phyloP scores from a whole-genome alignment of 202 grass and related monocot species.

The Setaria viridis region DNA sequence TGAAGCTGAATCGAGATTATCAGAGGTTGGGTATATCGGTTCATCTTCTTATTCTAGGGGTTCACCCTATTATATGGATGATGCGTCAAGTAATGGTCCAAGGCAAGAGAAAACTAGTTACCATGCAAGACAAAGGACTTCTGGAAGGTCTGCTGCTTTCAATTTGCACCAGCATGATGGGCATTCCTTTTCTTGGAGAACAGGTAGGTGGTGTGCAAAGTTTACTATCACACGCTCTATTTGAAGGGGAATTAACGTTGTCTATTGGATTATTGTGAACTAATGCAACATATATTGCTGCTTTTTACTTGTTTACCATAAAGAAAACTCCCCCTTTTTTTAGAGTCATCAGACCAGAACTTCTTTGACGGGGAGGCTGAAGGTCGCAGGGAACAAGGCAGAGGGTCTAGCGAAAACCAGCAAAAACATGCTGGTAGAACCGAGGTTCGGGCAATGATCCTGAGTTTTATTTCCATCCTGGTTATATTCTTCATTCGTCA shows the following conservation, averaged over 20 bases:
- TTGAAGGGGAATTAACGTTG: not conserved
- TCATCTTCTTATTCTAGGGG: constrained; percentile 32
- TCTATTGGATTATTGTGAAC: not conserved
- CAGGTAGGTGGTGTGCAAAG: constrained; percentile 17
- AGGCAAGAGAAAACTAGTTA: constrained; percentile 34
- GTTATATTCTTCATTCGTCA: not conserved
- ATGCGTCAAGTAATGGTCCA: constrained; percentile 45
- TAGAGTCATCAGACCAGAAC: constrained; percentile 90
- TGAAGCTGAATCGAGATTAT: constrained; percentile 43
- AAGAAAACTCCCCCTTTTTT: constrained; percentile 46
- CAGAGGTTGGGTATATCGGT: constrained; percentile 15
- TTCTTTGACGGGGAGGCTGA: constrained; percentile 58
- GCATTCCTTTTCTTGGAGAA: constrained; percentile 33
- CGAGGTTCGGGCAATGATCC: constrained; percentile 43
- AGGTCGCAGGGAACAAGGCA: constrained; percentile 38
- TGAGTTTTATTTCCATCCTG: constrained; percentile 14
- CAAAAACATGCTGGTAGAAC: constrained; percentile 33
- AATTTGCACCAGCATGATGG: constrained; percentile 27
- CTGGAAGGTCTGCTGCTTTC: constrained; percentile 39
- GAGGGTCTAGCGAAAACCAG: constrained; percentile 44
- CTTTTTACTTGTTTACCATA: not conserved
- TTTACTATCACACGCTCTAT: no score
- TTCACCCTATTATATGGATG: constrained; percentile 14
- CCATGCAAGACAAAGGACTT: constrained; percentile 44
- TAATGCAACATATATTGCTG: not conserved